phyloP scores from a whole-genome alignment of 768 basidiomycete genomes.

The Melanogaster broomeanus region DNA sequence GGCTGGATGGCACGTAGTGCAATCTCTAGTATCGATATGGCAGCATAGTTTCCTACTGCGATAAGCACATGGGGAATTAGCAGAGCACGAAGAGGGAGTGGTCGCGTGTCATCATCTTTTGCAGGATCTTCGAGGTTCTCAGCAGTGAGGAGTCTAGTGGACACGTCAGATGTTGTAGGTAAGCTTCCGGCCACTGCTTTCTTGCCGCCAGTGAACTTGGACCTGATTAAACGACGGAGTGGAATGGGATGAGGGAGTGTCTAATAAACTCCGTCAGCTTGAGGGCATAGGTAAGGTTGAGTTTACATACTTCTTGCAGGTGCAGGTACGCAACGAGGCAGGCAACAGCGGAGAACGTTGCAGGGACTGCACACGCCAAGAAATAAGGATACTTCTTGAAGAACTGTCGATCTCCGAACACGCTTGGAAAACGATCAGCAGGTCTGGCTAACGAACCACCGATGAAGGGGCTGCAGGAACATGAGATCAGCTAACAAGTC shows the following conservation, averaged over 20 bases:
- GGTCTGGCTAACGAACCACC: slow-evolving; percentile 70
- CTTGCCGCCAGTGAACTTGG: slow-evolving; percentile 12
- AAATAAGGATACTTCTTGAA: slow-evolving; percentile 75
- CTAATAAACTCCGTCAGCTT: slow-evolving; percentile 23
- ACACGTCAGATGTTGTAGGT: slow-evolving; percentile 8
- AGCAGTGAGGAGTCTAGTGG: slow-evolving; percentile 3
- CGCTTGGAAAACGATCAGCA: slow-evolving; percentile 60
- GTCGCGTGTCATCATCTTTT: slow-evolving; percentile 31
- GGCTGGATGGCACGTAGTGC: slow-evolving; percentile 67
- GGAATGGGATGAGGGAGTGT: slow-evolving; percentile 33
- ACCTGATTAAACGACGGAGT: slow-evolving; percentile 26
- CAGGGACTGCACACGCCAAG: slow-evolving; percentile 68
- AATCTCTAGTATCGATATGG: slow-evolving; percentile 67
- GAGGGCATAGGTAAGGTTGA: neutral
- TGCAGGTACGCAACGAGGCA: slow-evolving; percentile 54
- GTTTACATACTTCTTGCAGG: slow-evolving; percentile 55
- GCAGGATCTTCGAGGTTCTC: neutral
- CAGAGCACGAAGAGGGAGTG: slow-evolving; percentile 51
- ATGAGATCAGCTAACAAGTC: too few species aligned
- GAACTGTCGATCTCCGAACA: slow-evolving; percentile 60
- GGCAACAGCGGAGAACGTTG: slow-evolving; percentile 55
- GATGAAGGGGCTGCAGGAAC: slow-evolving; percentile 68
- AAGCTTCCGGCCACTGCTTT: neutral
- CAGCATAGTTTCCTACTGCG: slow-evolving; percentile 65
- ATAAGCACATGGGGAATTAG: slow-evolving; percentile 57